Conservation (phyloP, 169 alveolate genomes). For the Plasmodium adleri region DNA sequence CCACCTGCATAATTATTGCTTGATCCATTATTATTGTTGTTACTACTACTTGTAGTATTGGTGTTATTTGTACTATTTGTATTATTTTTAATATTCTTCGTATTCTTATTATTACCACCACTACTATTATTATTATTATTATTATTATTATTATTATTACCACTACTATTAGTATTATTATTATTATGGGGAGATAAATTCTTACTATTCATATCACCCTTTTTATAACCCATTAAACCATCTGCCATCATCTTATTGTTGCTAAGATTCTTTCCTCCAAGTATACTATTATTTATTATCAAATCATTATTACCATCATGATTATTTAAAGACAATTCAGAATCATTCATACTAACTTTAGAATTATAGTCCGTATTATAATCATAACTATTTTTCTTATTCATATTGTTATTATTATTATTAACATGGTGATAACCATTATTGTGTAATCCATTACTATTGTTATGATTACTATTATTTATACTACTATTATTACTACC, state of each 20-base stretch:
- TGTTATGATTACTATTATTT: conserved; percentile 1
- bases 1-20: conserved; percentile 31
- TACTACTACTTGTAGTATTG: background rate
- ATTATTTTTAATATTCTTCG: conserved; percentile 14
- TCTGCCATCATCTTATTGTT: background rate
- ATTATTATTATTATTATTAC: background rate
- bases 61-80: background rate
- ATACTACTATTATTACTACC: conserved; percentile 11
- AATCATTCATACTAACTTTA: conserved; percentile 35
- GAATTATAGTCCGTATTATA: conserved; percentile 53
- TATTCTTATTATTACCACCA: conserved; percentile 1
- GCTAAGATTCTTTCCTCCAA: background rate
- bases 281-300: conserved; percentile 4
- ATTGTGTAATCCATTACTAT: background rate
- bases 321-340: conserved; percentile 47
- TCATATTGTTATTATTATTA: background rate
- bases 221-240: background rate
- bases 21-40: conserved; percentile 3
- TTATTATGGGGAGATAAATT: too few species aligned
- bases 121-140: background rate
- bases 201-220: conserved; percentile 1
- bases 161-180: background rate
- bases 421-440: background rate
- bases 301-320: conserved; percentile 20
- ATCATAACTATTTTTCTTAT: conserved; percentile 52